Evolutionary conservation across 2,329 filamentous ascomycete genomes (phyloP).

Genomic region (Penicillium brevicompactum): DNA sequence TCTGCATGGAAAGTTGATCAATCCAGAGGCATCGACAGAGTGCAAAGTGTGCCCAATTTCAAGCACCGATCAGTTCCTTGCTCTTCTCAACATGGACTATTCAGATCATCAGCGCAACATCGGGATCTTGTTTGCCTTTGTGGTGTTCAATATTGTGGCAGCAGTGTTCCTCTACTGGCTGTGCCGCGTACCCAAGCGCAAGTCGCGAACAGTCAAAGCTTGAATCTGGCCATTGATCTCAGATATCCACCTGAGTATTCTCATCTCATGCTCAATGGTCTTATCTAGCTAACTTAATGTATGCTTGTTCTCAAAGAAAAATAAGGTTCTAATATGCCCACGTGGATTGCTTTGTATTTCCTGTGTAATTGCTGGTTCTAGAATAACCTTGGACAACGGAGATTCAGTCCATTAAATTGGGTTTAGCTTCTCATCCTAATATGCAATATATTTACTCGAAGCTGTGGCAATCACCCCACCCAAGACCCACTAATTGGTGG

Average conservation of each 20-base stretch:
- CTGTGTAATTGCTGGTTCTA: too few species aligned
- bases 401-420: too few species aligned
- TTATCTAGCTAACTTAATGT: too few species aligned
- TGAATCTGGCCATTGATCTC: not conserved
- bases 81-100: conserved; percentile 47
- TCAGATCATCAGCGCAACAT: conserved; percentile 56
- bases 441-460: too few species aligned
- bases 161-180: conserved; percentile 58
- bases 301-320: too few species aligned
- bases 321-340: too few species aligned
- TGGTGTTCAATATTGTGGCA: conserved; percentile 54
- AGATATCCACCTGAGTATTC: too few species aligned
- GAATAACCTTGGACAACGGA: too few species aligned
- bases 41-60: conserved; percentile 57
- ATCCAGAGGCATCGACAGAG: conserved; percentile 57
- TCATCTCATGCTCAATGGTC: too few species aligned
- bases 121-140: conserved; percentile 56
- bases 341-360: too few species aligned
- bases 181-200: conserved; percentile 53
- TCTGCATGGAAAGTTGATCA: conserved; percentile 62
- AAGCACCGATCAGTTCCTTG: conserved; percentile 56
- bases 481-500: conserved; percentile 15
- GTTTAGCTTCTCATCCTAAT: too few species aligned
- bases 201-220: conserved; percentile 44
- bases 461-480: too few species aligned